phyloP scores from a whole-genome alignment of 2,329 filamentous ascomycete genomes.

The Pseudocercospora macadamiae region DNA sequence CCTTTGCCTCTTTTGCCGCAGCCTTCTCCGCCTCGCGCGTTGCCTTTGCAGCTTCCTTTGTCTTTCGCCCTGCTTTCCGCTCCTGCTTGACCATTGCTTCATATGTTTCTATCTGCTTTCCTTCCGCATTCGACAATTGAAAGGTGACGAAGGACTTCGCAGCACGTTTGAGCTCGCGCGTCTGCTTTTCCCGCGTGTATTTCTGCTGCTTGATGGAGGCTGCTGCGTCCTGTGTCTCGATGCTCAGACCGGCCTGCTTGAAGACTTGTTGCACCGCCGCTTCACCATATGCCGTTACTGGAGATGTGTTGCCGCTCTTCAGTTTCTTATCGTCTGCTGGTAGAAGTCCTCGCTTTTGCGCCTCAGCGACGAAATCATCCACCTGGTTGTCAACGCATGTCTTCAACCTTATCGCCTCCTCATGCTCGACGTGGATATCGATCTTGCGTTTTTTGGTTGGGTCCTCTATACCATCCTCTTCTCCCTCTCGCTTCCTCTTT shows the following conservation, averaged over 20 bases:
- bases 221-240: not conserved
- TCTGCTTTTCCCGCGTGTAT: conserved; percentile 19
- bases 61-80: conserved; percentile 10
- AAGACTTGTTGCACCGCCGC: conserved; percentile 13
- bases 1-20: conserved; percentile 21
- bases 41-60: conserved; percentile 6
- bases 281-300: conserved; percentile 10
- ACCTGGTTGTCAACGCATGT: conserved; percentile 1
- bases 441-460: conserved; percentile 24
- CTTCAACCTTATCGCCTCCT: conserved; percentile 10
- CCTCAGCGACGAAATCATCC: conserved; percentile 15
- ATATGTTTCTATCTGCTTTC: conserved; percentile 10
- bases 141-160: conserved; percentile 21
- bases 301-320: conserved; percentile 14
- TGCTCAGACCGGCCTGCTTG: conserved; percentile 9
- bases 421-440: conserved; percentile 12
- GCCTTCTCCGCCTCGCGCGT: conserved; percentile 20
- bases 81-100: not conserved
- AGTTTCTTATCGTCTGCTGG: conserved; percentile 10
- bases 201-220: conserved; percentile 17
- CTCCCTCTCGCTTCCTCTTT: conserved; percentile 21
- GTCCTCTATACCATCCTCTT: conserved; percentile 9
- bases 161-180: conserved; percentile 24
- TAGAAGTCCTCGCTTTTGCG: conserved; percentile 11
- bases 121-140: conserved; percentile 18